Conservation (phyloP, 2,329 filamentous ascomycete genomes). For the Aspergillus sp. region DNA sequence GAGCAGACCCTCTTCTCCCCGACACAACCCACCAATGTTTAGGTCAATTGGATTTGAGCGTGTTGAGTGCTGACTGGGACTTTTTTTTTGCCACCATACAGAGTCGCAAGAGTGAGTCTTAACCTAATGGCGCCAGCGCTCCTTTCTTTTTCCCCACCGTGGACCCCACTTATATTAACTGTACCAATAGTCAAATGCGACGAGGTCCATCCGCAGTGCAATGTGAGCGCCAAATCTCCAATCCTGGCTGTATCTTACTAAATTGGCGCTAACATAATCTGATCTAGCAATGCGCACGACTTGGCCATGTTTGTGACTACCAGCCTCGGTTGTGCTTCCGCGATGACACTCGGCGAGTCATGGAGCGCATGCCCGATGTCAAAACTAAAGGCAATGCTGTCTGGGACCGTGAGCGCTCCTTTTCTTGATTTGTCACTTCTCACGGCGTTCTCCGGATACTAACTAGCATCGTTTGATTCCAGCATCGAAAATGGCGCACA, state of each 20-base stretch:
- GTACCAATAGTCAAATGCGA: slow-evolving; percentile 58
- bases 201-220: slow-evolving; percentile 59
- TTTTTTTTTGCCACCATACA: slow-evolving; percentile 21
- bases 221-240: slow-evolving; percentile 41
- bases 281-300: slow-evolving; percentile 56
- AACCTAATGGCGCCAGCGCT: background rate
- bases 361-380: slow-evolving; percentile 58
- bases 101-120: slow-evolving; percentile 48
- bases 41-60: background rate
- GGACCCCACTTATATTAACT: slow-evolving; percentile 6
- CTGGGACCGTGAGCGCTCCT: slow-evolving; percentile 57
- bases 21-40: background rate
- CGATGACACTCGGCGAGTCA: slow-evolving; percentile 57
- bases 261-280: slow-evolving; percentile 15
- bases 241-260: slow-evolving; percentile 4
- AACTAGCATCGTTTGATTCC: slow-evolving; percentile 18
- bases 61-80: slow-evolving; percentile 19
- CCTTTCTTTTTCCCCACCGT: background rate
- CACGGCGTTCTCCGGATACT: slow-evolving; percentile 8
- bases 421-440: slow-evolving; percentile 1
- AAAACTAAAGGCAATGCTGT: slow-evolving; percentile 56
- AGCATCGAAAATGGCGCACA: slow-evolving; percentile 36
- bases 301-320: slow-evolving; percentile 63
- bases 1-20: slow-evolving; percentile 27
- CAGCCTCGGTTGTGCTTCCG: slow-evolving; percentile 60